A percentile compares a stretch with the other conserved stretches of the same genome.
These are phyloP conservation scores for Ziziphus jujuba DNA, from an alignment of 306 rosid genomes.

Conservation along the genomic window DNA sequence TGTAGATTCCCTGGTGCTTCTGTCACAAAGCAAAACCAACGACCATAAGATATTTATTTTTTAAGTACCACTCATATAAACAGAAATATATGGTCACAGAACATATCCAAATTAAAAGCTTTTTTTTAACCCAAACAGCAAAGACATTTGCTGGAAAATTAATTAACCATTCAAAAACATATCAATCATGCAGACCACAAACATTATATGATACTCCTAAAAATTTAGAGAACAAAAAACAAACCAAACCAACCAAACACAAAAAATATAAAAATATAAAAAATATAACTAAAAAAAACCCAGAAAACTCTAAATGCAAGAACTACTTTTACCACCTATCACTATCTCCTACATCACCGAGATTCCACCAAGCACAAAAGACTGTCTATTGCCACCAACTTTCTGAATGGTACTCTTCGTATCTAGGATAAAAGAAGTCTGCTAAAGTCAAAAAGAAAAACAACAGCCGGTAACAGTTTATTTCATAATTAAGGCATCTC, in stretches of 20 bases:
- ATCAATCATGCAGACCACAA: constrained; percentile 1
- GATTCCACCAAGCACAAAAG: background rate
- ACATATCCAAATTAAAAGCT: background rate
- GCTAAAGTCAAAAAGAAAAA: too few species aligned
- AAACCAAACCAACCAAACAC: constrained; percentile 3
- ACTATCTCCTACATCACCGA: background rate
- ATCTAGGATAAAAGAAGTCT: too few species aligned
- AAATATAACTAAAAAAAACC: too few species aligned
- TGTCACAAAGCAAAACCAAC: constrained; percentile 37
- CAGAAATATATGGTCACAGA: background rate
- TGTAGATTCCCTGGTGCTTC: constrained; percentile 89
- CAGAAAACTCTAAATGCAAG: background rate
- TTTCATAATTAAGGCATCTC: too few species aligned
- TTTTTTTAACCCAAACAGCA: background rate
- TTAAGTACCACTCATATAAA: background rate
- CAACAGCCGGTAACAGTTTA: too few species aligned
- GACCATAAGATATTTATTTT: background rate
- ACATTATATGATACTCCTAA: background rate
- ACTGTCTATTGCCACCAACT: background rate
- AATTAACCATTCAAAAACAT: background rate
- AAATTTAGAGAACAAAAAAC: background rate
- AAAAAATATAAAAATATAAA: background rate
- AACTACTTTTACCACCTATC: background rate
- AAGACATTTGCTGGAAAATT: background rate
- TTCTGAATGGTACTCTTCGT: background rate